Conservation (phyloP, 257 asterid species). For the Nicotiana paniculata region DNA sequence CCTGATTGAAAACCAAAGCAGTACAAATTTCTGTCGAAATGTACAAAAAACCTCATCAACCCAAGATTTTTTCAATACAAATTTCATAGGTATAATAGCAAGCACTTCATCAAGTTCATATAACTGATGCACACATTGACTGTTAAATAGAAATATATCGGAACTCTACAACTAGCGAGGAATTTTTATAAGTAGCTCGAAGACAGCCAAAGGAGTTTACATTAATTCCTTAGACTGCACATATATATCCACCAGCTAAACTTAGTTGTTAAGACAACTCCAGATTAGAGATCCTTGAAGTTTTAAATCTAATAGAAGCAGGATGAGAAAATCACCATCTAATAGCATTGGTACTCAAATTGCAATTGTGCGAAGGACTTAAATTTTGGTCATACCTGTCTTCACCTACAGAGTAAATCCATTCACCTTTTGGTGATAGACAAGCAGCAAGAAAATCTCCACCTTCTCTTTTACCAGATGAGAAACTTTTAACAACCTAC, state of each 20-base stretch:
- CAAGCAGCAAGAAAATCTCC: constrained; percentile 98
- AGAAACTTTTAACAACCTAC: constrained; percentile 95
- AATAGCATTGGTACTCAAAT: not conserved
- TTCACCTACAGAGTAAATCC: constrained; percentile 97
- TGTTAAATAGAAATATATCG: not conserved
- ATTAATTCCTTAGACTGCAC: not conserved
- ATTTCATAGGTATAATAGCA: too few relatives aligned
- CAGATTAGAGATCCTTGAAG: not conserved
- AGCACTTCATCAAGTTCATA: not conserved
- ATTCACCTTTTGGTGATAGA: constrained; percentile 97
- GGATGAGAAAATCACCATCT: not conserved
- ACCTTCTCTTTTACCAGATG: constrained; percentile 99
- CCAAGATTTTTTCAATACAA: too few relatives aligned
- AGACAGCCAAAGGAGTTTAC: not conserved
- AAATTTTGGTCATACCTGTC: constrained; percentile 52
- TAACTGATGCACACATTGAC: not conserved
- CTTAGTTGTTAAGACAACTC: not conserved
- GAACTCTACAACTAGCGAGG: not conserved
- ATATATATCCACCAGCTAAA: not conserved
- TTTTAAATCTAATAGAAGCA: not conserved
- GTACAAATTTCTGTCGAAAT: constrained; percentile 65
- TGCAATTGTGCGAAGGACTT: not conserved
- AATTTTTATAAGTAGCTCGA: not conserved
- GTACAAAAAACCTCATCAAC: not conserved
- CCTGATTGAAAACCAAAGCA: constrained; percentile 93